Evolutionary conservation across 2,329 filamentous ascomycete species (phyloP).

Genomic region (Neoascochyta sp.): DNA sequence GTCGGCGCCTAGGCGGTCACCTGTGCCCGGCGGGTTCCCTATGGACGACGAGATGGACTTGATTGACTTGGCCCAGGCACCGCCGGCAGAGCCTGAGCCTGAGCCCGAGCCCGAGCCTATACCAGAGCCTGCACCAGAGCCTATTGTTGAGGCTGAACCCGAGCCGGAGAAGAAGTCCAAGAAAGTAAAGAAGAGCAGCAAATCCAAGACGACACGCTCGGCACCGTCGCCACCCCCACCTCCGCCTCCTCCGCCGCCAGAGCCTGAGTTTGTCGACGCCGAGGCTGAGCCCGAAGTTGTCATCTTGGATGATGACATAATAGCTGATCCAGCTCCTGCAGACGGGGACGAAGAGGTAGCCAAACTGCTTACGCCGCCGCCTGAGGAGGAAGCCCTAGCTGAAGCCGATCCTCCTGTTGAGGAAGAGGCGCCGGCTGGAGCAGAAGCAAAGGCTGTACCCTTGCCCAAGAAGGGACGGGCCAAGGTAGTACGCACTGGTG

Average conservation of each 20-base stretch:
- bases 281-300: slow-evolving; percentile 20
- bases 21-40: slow-evolving; percentile 48
- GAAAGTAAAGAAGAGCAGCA: slow-evolving; percentile 33
- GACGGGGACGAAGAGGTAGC: slow-evolving; percentile 25
- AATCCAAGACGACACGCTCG: slow-evolving; percentile 20
- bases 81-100: slow-evolving; percentile 36
- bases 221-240: slow-evolving; percentile 31
- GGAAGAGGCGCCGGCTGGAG: no score
- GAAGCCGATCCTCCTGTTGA: no score
- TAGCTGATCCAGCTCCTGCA: slow-evolving; percentile 22
- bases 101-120: slow-evolving; percentile 19
- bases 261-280: slow-evolving; percentile 18
- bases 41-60: slow-evolving; percentile 41
- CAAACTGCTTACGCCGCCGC: slow-evolving; percentile 48
- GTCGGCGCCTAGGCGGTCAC: slow-evolving; percentile 25
- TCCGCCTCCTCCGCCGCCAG: slow-evolving; percentile 23
- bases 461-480: slow-evolving; percentile 67
- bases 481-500: slow-evolving; percentile 68
- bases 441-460: slow-evolving; percentile 45
- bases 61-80: slow-evolving; percentile 41
- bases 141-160: slow-evolving; percentile 14
- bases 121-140: slow-evolving; percentile 47
- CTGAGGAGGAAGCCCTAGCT: no score
- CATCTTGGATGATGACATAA: slow-evolving; percentile 14
- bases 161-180: slow-evolving; percentile 35